Percentiles rank a stretch among this genome's conserved stretches.
These are phyloP conservation scores for Imleria badia DNA, from an alignment of 768 basidiomycete genomes.

Conservation along the genomic window DNA sequence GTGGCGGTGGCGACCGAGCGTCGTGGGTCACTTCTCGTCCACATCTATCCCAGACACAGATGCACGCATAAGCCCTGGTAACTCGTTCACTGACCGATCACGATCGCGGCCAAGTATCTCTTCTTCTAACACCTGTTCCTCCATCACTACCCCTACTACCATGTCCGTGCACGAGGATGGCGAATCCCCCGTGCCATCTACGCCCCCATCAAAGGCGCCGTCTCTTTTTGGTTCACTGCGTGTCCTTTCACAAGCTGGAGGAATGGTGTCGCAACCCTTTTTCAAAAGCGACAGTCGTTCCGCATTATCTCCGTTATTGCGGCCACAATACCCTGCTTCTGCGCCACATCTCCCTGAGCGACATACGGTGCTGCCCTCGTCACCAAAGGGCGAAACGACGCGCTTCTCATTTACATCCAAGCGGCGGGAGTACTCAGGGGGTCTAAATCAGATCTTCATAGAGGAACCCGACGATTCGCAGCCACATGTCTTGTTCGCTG, in stretches of 20 bases:
- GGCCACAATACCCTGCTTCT: constrained; percentile 38
- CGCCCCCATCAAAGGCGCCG: constrained; percentile 32
- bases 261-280: constrained; percentile 32
- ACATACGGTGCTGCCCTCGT: constrained; percentile 30
- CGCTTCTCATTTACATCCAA: constrained; percentile 33
- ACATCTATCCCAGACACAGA: constrained; percentile 45
- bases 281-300: constrained; percentile 29
- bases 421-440: constrained; percentile 10
- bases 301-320: constrained; percentile 36
- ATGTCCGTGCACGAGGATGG: constrained; percentile 40
- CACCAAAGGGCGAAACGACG: constrained; percentile 30
- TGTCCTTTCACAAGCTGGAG: constrained; percentile 27
- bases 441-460: constrained; percentile 22
- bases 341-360: constrained; percentile 42
- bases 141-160: constrained; percentile 39
- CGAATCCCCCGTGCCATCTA: constrained; percentile 40
- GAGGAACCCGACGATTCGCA: constrained; percentile 30
- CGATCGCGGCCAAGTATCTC: constrained; percentile 63
- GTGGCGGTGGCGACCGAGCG: constrained; percentile 62
- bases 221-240: constrained; percentile 36
- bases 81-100: constrained; percentile 41
- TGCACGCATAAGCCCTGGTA: constrained; percentile 42
- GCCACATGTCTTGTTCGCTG: constrained; percentile 30
- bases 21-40: constrained; percentile 62
- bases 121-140: constrained; percentile 54